Percentiles rank a stretch among this genome's conserved stretches.
Evolutionary conservation across 1,284 basidiomycete species (phyloP).

Genomic region (Fomitopsis betulina): DNA sequence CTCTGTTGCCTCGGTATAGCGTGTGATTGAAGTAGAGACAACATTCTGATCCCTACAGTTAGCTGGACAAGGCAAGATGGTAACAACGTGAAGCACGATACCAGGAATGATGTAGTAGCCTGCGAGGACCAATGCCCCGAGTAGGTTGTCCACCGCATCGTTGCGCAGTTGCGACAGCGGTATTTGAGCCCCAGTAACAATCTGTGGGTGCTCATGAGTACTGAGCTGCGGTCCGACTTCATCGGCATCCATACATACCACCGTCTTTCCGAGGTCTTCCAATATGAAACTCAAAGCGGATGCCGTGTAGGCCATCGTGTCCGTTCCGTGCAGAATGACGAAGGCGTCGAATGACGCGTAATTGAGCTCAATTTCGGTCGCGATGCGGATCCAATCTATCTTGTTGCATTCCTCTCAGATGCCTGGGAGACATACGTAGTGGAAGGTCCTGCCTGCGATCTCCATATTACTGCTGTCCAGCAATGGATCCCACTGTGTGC

Average conservation of each 20-base stretch:
- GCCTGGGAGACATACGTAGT: not conserved
- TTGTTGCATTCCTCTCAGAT: constrained; percentile 9
- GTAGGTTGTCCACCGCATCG: constrained; percentile 86
- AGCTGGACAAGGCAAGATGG: not conserved
- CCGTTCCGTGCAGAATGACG: constrained; percentile 89
- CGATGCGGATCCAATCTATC: constrained; percentile 85
- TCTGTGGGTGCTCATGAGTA: constrained; percentile 35
- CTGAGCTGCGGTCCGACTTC: not conserved
- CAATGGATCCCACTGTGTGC: constrained; percentile 72
- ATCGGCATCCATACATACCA: constrained; percentile 41
- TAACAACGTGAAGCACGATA: constrained; percentile 21
- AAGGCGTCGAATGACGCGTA: constrained; percentile 85
- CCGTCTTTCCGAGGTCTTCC: constrained; percentile 87
- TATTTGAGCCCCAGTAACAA: constrained; percentile 90
- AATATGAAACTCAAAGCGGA: constrained; percentile 87
- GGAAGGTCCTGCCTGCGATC: constrained; percentile 49
- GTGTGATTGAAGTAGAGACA: constrained; percentile 88
- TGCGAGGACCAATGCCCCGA: constrained; percentile 85
- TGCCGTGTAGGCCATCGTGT: constrained; percentile 88
- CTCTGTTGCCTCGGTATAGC: constrained; percentile 83
- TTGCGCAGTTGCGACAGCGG: constrained; percentile 86
- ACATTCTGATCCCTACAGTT: constrained; percentile 47
- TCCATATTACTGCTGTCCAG: constrained; percentile 88
- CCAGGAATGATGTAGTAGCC: constrained; percentile 90
- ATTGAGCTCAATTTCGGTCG: constrained; percentile 88